These are phyloP conservation scores for Trichoderma simmonsii DNA, from an alignment of 2,329 filamentous ascomycete species.

Conservation along the genomic window DNA sequence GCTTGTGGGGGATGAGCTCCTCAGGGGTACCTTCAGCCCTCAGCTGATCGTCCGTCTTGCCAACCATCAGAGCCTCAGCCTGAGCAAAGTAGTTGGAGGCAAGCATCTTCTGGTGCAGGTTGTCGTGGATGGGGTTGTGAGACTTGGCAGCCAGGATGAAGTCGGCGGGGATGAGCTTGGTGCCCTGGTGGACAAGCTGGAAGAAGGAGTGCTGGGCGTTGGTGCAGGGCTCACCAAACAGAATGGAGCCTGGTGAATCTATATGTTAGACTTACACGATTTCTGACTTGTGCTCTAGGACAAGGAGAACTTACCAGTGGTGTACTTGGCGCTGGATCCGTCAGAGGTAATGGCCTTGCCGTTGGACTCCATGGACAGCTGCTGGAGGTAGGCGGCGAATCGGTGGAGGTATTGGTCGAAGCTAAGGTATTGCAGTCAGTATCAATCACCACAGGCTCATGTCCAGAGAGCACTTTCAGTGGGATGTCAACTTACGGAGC, in stretches of 20 bases:
- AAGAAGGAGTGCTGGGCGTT: conserved; percentile 99
- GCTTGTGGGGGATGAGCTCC: conserved; percentile 92
- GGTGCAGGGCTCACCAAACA: conserved; percentile 97
- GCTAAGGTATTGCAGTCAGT: conserved; percentile 37
- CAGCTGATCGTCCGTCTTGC: conserved; percentile 79
- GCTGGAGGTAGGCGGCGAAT: conserved; percentile 98
- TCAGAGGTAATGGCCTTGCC: conserved; percentile 95
- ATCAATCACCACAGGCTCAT: neutral
- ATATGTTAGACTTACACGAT: conserved; percentile 21
- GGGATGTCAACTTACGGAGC: conserved; percentile 65
- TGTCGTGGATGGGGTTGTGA: conserved; percentile 90
- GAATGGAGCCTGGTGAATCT: conserved; percentile 60
- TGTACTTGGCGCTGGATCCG: conserved; percentile 90
- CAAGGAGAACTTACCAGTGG: conserved; percentile 57
- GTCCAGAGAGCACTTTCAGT: neutral
- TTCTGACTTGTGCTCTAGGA: no score
- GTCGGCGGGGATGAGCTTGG: conserved; percentile 96
- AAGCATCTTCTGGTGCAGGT: conserved; percentile 95
- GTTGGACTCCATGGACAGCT: conserved; percentile 99
- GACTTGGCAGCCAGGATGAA: conserved; percentile 96
- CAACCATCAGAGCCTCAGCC: conserved; percentile 85
- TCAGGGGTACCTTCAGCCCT: conserved; percentile 70
- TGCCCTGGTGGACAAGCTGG: conserved; percentile 98
- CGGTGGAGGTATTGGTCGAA: conserved; percentile 99
- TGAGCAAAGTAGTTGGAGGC: conserved; percentile 90